phyloP scores from a whole-genome alignment of 2,329 filamentous ascomycete species.

The Fusarium sp. region DNA sequence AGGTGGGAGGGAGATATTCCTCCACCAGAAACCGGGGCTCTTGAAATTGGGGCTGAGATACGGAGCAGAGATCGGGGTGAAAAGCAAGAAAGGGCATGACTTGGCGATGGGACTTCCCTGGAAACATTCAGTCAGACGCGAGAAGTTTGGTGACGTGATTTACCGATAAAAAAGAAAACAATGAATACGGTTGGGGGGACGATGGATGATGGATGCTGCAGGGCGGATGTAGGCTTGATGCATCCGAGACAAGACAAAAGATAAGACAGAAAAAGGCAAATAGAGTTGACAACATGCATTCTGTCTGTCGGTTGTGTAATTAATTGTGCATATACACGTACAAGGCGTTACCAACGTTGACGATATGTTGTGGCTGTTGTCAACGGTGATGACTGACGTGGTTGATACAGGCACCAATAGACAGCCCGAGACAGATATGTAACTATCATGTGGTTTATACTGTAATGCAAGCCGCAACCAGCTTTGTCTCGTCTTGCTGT shows the following conservation, averaged over 20 bases:
- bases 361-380: slow-evolving; percentile 18
- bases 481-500: not conserved
- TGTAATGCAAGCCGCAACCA: not conserved
- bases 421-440: not conserved
- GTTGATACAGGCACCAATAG: slow-evolving; percentile 10
- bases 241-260: slow-evolving; percentile 18
- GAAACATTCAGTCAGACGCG: not conserved
- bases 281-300: slow-evolving; percentile 7
- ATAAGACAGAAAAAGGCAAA: slow-evolving; percentile 11
- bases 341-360: not conserved
- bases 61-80: not conserved
- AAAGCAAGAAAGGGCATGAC: not conserved
- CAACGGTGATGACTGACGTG: slow-evolving; percentile 35
- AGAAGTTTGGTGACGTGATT: slow-evolving; percentile 12
- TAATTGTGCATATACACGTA: slow-evolving; percentile 10
- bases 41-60: not conserved
- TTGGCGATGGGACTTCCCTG: not conserved
- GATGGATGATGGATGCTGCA: slow-evolving; percentile 12
- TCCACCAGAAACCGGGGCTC: slow-evolving; percentile 2
- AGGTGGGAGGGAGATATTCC: not conserved
- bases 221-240: slow-evolving; percentile 4
- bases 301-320: slow-evolving; percentile 9
- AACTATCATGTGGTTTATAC: not conserved
- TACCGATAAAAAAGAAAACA: not conserved
- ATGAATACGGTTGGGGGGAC: slow-evolving; percentile 3